A percentile compares a stretch with the other conserved stretches of the same genome.
These are phyloP conservation scores for Populus alba DNA, from an alignment of 345 rosid genomes.

Conservation along the genomic window DNA sequence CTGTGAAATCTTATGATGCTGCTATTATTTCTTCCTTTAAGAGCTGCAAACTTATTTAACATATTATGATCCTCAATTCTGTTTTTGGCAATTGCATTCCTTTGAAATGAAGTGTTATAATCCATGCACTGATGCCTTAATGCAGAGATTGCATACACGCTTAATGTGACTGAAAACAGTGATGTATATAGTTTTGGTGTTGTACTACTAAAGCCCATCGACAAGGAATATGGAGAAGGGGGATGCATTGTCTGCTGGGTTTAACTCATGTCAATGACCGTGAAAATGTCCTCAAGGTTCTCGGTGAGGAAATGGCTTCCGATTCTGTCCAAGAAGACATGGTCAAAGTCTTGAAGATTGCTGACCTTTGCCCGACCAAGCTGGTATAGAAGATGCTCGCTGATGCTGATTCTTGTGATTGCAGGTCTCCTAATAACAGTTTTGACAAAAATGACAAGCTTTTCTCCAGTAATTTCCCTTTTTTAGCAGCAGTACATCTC, in stretches of 20 bases:
- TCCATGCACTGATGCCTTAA: not conserved
- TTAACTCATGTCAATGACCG: conserved; percentile 49
- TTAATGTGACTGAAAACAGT: conserved; percentile 64
- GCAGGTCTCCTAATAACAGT: conserved; percentile 26
- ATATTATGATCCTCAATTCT: not conserved
- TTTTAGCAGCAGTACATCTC: not conserved
- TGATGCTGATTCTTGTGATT: conserved; percentile 56
- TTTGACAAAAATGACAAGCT: conserved; percentile 19
- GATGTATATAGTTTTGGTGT: conserved; percentile 90
- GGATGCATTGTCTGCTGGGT: conserved; percentile 78
- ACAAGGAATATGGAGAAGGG: conserved; percentile 73
- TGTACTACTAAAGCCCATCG: conserved; percentile 66
- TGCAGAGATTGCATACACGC: conserved; percentile 79
- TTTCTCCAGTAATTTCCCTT: conserved; percentile 7
- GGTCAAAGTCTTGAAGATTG: conserved; percentile 68
- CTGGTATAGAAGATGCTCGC: conserved; percentile 76
- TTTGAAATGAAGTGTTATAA: not conserved
- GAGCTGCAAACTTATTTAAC: not conserved
- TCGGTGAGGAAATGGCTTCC: conserved; percentile 45
- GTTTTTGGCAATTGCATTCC: not conserved
- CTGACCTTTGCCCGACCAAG: conserved; percentile 70
- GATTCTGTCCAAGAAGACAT: conserved; percentile 46
- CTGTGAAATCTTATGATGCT: not conserved
- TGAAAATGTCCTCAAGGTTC: conserved; percentile 45
- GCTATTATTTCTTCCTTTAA: not conserved